Evolutionary conservation across 331 rosid genomes (phyloP).

Genomic region (Stylosanthes scabra): DNA sequence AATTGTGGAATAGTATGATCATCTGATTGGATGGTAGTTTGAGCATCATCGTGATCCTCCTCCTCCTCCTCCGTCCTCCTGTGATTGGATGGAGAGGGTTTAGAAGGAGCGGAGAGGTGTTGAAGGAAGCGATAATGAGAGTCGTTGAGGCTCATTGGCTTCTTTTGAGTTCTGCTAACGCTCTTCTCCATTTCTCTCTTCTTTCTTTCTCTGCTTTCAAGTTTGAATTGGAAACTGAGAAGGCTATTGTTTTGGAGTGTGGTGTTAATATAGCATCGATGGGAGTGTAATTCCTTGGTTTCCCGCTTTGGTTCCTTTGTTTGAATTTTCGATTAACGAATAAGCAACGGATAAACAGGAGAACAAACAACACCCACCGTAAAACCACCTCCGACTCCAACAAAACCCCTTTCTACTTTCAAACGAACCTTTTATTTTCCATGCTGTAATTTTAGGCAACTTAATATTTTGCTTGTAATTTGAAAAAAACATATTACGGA

Average conservation of each 20-base stretch:
- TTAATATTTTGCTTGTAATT: no score
- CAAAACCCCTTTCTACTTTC: no score
- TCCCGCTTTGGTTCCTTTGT: slow-evolving; percentile 9
- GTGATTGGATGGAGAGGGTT: slow-evolving; percentile 30
- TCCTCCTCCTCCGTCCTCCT: neutral
- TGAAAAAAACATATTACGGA: no score
- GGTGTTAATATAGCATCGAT: no score
- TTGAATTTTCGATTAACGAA: neutral
- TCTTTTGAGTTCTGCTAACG: slow-evolving; percentile 44
- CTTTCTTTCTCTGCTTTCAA: neutral
- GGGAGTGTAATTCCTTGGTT: neutral
- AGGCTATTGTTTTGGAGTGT: no score
- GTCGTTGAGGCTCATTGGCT: slow-evolving; percentile 80
- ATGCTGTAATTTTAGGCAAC: no score
- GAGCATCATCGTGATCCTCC: neutral
- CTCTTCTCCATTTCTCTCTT: slow-evolving; percentile 52
- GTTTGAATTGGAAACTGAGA: no score
- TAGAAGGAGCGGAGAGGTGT: slow-evolving; percentile 74
- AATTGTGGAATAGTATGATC: slow-evolving; percentile 47
- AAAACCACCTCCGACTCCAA: no score
- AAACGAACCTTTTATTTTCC: no score
- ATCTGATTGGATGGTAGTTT: slow-evolving; percentile 26
- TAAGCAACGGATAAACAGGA: no score
- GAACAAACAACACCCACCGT: no score
- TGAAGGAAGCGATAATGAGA: slow-evolving; percentile 86